Evolutionary conservation across 78 protist species (phyloP).

Genomic region (Planoprotostelium fungivorum): DNA sequence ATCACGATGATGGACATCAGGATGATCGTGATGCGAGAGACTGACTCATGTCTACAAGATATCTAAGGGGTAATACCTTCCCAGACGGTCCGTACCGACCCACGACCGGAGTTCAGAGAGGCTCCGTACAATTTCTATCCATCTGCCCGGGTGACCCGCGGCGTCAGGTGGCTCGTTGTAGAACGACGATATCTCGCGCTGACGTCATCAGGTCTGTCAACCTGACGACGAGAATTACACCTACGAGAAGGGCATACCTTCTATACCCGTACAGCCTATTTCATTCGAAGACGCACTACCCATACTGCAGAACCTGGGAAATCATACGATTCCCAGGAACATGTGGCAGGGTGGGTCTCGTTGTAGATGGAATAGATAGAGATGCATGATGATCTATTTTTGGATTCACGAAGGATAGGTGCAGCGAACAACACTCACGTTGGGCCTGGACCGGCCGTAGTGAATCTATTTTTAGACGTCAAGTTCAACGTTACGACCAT

Average conservation of each 20-base stretch:
- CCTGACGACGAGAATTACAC: neutral
- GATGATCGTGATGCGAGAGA: too few relatives aligned
- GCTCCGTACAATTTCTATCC: slow-evolving; percentile 23
- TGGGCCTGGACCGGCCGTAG: neutral
- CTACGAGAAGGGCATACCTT: neutral
- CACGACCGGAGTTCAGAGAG: slow-evolving; percentile 30
- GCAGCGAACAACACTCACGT: neutral
- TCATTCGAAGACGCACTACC: neutral
- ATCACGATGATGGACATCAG: too few relatives aligned
- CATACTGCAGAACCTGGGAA: neutral
- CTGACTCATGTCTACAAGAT: too few relatives aligned
- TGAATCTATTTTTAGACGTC: neutral
- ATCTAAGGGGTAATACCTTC: slow-evolving; percentile 20
- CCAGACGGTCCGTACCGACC: slow-evolving; percentile 69
- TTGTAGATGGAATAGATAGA: too few relatives aligned
- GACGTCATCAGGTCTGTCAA: neutral
- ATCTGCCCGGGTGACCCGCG: slow-evolving; percentile 34
- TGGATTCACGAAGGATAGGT: neutral
- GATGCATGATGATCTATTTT: too few relatives aligned
- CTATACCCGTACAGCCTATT: neutral
- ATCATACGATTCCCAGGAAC: neutral
- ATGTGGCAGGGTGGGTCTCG: too few relatives aligned
- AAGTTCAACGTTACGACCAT: neutral
- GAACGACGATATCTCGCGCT: neutral
- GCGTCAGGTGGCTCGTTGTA: neutral